Evolutionary conservation across 495 filamentous ascomycete species (phyloP).

Genomic region (Hapsidospora chrysogenum): DNA sequence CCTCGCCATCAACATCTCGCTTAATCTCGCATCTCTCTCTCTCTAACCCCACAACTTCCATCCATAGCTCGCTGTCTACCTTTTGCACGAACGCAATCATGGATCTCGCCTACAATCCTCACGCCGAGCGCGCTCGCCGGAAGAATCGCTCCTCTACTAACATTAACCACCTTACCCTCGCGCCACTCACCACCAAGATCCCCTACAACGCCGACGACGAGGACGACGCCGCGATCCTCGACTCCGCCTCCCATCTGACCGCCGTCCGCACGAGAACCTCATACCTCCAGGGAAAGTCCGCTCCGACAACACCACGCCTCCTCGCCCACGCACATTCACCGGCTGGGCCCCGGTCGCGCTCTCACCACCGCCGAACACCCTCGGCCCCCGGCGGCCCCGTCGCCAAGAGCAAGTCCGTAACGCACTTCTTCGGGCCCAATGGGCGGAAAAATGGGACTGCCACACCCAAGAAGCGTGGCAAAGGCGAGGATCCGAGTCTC

Average conservation of each 20-base stretch:
- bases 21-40: not conserved
- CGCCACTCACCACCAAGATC: conserved; percentile 49
- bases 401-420: conserved; percentile 28
- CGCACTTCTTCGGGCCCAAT: conserved; percentile 12
- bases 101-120: conserved; percentile 36
- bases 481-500: conserved; percentile 1
- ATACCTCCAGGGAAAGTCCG: conserved; percentile 36
- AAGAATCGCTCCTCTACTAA: conserved; percentile 28
- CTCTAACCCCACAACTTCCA: not conserved
- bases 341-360: conserved; percentile 14
- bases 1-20: not conserved
- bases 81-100: too few relatives aligned
- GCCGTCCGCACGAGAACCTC: conserved; percentile 16
- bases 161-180: conserved; percentile 38
- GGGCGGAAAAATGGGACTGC: conserved; percentile 1
- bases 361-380: conserved; percentile 15
- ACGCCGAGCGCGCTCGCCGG: conserved; percentile 26
- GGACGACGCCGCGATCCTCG: conserved; percentile 18
- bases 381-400: conserved; percentile 15
- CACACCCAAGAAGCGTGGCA: not conserved
- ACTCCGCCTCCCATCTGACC: conserved; percentile 8
- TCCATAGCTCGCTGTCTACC: too few relatives aligned
- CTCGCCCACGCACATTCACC: conserved; percentile 36
- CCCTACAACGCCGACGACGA: conserved; percentile 40
- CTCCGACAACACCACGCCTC: conserved; percentile 39